Conservation (phyloP, 306 rosid species). For the Trifolium pratense region DNA sequence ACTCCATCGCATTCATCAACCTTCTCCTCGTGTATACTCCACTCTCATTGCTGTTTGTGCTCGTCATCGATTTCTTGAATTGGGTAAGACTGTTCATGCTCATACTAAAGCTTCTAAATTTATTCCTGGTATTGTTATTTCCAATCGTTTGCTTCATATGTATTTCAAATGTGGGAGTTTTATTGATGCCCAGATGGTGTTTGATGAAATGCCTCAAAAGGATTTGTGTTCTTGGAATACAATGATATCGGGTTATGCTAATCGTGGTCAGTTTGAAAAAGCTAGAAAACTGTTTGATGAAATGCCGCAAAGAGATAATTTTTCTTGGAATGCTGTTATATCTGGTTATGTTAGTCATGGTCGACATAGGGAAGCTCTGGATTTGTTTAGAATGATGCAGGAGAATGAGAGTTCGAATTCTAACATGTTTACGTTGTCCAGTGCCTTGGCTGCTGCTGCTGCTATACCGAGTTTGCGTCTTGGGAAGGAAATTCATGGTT, state of each 20-base stretch:
- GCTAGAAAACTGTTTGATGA: slow-evolving; percentile 66
- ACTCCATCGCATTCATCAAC: slow-evolving; percentile 48
- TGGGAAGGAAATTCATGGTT: slow-evolving; percentile 79
- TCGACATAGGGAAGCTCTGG: slow-evolving; percentile 57
- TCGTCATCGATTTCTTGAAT: slow-evolving; percentile 59
- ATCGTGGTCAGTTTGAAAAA: slow-evolving; percentile 48
- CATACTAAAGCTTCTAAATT: slow-evolving; percentile 64
- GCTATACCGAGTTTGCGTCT: slow-evolving; percentile 49
- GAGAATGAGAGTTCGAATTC: slow-evolving; percentile 48
- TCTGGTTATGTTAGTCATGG: slow-evolving; percentile 56
- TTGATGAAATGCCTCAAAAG: slow-evolving; percentile 61
- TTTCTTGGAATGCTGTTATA: slow-evolving; percentile 67
- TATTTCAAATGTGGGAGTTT: slow-evolving; percentile 66
- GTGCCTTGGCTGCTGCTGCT: slow-evolving; percentile 67
- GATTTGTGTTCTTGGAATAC: slow-evolving; percentile 82
- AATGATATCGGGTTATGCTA: slow-evolving; percentile 65
- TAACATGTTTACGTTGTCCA: slow-evolving; percentile 57
- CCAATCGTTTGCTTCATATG: slow-evolving; percentile 56
- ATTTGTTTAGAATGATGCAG: slow-evolving; percentile 65
- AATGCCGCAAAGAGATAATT: slow-evolving; percentile 69
- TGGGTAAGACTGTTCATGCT: slow-evolving; percentile 58
- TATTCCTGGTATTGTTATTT: slow-evolving; percentile 52
- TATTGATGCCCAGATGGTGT: slow-evolving; percentile 56
- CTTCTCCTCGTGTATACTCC: slow-evolving; percentile 56
- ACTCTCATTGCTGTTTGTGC: slow-evolving; percentile 53